Conservation (phyloP, 352 stramenopile genomes). For the Phytopythium montanum region DNA sequence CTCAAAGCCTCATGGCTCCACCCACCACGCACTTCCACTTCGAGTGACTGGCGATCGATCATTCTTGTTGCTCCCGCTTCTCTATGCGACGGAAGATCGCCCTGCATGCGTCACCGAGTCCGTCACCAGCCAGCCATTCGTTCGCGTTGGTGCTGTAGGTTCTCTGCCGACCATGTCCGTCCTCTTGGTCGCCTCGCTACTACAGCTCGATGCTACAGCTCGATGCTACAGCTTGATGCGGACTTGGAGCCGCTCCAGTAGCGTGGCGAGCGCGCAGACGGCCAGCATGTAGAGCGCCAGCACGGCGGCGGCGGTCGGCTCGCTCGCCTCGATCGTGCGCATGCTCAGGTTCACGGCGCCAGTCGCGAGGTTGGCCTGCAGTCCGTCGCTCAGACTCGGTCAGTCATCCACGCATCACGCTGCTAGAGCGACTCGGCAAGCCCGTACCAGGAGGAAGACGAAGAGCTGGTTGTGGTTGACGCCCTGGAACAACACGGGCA, state of each 20-base stretch:
- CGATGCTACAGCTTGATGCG: slow-evolving; percentile 64
- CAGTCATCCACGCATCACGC: too few relatives aligned
- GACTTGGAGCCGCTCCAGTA: slow-evolving; percentile 47
- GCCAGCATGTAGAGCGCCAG: slow-evolving; percentile 63
- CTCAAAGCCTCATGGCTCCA: background rate
- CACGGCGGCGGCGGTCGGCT: slow-evolving; percentile 32
- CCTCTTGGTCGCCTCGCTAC: too few relatives aligned
- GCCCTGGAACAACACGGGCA: slow-evolving; percentile 63
- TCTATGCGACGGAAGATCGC: slow-evolving; percentile 9
- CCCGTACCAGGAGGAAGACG: slow-evolving; percentile 67
- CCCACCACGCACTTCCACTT: background rate
- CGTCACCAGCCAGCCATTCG: too few relatives aligned
- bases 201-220: too few relatives aligned
- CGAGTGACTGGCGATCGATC: too few relatives aligned
- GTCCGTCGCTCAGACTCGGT: background rate
- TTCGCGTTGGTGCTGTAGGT: too few relatives aligned
- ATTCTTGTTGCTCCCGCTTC: too few relatives aligned
- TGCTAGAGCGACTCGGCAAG: background rate
- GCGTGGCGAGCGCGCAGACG: slow-evolving; percentile 47
- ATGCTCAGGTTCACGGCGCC: slow-evolving; percentile 77
- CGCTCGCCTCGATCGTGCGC: slow-evolving; percentile 68
- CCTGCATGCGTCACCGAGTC: too few relatives aligned
- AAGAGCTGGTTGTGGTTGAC: slow-evolving; percentile 85
- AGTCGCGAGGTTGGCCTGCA: slow-evolving; percentile 73
- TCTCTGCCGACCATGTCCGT: too few relatives aligned